These are phyloP conservation scores for Boletus vermiculosoides DNA, from an alignment of 768 basidiomycete species.

Conservation along the genomic window DNA sequence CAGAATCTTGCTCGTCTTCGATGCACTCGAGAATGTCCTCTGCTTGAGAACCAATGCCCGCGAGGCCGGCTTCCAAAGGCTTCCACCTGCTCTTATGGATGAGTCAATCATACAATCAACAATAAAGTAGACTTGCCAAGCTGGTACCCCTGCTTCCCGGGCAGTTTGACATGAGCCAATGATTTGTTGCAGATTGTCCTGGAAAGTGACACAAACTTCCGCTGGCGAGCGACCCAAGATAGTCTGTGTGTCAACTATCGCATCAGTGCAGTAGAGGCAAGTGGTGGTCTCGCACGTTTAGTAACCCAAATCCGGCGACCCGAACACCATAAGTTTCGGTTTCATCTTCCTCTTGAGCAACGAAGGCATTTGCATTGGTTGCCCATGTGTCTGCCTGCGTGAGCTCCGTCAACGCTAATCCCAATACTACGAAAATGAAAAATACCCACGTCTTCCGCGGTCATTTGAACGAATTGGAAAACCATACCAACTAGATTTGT, in stretches of 20 bases:
- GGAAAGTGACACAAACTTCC: slow-evolving; percentile 52
- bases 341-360: slow-evolving; percentile 94
- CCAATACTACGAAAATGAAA: neutral
- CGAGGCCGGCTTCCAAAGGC: slow-evolving; percentile 80
- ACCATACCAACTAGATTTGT: slow-evolving; percentile 50
- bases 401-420: neutral
- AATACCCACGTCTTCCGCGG: slow-evolving; percentile 74
- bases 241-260: slow-evolving; percentile 37
- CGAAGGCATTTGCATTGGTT: slow-evolving; percentile 85
- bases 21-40: slow-evolving; percentile 73
- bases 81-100: slow-evolving; percentile 70
- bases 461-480: slow-evolving; percentile 82
- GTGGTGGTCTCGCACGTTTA: slow-evolving; percentile 50
- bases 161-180: slow-evolving; percentile 55
- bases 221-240: slow-evolving; percentile 56
- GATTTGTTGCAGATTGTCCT: slow-evolving; percentile 51
- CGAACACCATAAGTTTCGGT: slow-evolving; percentile 78
- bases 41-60: slow-evolving; percentile 76
- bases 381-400: slow-evolving; percentile 88
- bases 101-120: neutral
- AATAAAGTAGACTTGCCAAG: slow-evolving; percentile 52
- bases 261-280: neutral
- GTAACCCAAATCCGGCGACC: slow-evolving; percentile 79
- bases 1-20: slow-evolving; percentile 71
- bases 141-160: slow-evolving; percentile 51